phyloP scores from a whole-genome alignment of 768 basidiomycete species.

The Multifurca ochricompacta region DNA sequence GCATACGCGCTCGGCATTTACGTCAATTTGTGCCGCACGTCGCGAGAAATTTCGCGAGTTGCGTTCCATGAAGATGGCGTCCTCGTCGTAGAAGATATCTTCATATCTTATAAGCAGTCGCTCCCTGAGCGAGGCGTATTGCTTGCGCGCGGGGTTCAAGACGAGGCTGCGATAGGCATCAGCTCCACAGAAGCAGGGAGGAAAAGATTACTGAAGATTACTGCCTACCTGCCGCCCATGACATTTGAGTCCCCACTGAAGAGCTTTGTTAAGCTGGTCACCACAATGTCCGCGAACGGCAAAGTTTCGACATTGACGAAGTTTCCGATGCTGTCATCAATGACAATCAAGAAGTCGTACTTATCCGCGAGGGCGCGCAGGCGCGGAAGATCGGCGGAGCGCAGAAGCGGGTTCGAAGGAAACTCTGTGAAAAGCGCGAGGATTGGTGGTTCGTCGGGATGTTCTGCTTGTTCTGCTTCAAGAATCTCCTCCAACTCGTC shows the following conservation, averaged over 20 bases:
- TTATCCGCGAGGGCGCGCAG: constrained; percentile 78
- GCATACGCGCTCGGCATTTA: constrained; percentile 76
- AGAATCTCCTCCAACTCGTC: constrained; percentile 63
- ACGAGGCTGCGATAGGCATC: constrained; percentile 51
- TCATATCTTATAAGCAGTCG: constrained; percentile 57
- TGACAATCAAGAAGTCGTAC: constrained; percentile 78
- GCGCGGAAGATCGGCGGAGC: constrained; percentile 69
- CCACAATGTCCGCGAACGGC: constrained; percentile 81
- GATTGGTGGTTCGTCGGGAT: constrained; percentile 49
- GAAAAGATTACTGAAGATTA: constrained; percentile 8
- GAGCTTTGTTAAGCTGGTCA: constrained; percentile 86
- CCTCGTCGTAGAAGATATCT: constrained; percentile 83
- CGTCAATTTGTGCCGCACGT: constrained; percentile 70
- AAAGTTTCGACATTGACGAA: constrained; percentile 89
- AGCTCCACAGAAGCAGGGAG: neutral
- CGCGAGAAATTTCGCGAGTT: constrained; percentile 89
- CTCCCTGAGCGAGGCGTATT: constrained; percentile 60
- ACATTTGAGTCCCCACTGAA: constrained; percentile 94
- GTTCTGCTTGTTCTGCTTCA: constrained; percentile 32
- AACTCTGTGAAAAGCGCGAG: constrained; percentile 88
- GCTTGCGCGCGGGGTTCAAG: constrained; percentile 68
- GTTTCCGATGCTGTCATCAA: constrained; percentile 95
- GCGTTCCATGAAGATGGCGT: constrained; percentile 95
- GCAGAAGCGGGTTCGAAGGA: constrained; percentile 89
- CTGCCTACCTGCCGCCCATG: constrained; percentile 89